These are phyloP conservation scores for Annulohypoxylon maeteangense DNA, from an alignment of 495 filamentous ascomycete species.

Conservation along the genomic window DNA sequence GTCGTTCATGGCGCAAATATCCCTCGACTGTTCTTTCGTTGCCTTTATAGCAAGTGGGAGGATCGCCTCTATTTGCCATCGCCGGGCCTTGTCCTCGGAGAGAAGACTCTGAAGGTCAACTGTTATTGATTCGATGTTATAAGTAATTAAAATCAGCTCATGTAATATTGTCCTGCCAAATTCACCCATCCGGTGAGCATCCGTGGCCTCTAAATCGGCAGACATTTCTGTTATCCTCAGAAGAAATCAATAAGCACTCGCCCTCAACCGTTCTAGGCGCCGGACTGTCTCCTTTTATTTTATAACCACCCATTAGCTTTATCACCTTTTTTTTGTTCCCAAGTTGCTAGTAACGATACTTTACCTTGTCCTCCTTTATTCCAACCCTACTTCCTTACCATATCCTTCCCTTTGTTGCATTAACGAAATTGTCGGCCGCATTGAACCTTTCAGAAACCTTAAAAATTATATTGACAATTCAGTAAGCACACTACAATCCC, in stretches of 20 bases:
- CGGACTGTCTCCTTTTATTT: background rate
- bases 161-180: background rate
- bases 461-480: no score
- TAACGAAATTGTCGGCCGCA: no score
- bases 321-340: background rate
- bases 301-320: background rate
- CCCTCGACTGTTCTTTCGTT: background rate
- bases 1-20: background rate
- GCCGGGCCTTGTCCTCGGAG: background rate
- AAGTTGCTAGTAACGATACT: background rate
- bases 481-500: no score
- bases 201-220: background rate
- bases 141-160: background rate
- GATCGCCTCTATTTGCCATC: background rate
- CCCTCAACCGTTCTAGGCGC: no score
- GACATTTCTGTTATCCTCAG: background rate
- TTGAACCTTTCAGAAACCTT: no score
- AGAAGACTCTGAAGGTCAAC: background rate
- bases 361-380: background rate
- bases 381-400: background rate
- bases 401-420: background rate
- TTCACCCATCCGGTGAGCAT: background rate
- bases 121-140: background rate
- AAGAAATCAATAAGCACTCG: background rate
- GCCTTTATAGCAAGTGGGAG: background rate